Evolutionary conservation across 192 early-diverging fungal species (phyloP).

Genomic region (Entomortierella chlamydospora): DNA sequence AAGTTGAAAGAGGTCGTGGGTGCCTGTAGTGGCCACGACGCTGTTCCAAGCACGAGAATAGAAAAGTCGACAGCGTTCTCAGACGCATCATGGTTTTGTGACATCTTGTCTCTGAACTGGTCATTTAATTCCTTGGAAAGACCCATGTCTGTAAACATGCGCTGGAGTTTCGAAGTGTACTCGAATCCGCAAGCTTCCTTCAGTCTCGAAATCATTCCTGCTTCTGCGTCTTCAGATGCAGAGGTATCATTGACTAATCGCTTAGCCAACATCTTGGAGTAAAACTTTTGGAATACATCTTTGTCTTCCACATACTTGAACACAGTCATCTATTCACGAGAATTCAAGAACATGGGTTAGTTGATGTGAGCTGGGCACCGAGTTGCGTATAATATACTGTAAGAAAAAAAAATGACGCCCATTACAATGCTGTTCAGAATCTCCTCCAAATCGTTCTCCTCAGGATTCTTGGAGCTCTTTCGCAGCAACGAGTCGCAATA

Average conservation of each 20-base stretch:
- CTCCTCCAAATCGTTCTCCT: conserved; percentile 78
- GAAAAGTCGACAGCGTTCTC: conserved; percentile 75
- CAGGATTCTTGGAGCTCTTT: conserved; percentile 84
- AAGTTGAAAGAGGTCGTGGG: conserved; percentile 85
- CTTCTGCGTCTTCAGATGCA: conserved; percentile 92
- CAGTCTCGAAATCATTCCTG: conserved; percentile 93
- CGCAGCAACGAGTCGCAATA: conserved; percentile 91
- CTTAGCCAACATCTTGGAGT: conserved; percentile 92
- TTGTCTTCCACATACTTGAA: conserved; percentile 98
- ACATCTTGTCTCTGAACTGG: conserved; percentile 76
- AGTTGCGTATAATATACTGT: no score
- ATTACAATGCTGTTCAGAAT: conserved; percentile 78
- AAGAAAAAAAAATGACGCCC: not conserved
- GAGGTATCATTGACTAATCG: conserved; percentile 92
- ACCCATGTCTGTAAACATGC: conserved; percentile 96
- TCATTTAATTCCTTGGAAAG: conserved; percentile 92
- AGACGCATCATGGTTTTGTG: conserved; percentile 48
- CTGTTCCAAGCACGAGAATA: conserved; percentile 88
- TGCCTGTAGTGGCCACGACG: conserved; percentile 89
- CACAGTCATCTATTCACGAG: conserved; percentile 79
- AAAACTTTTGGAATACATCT: conserved; percentile 99
- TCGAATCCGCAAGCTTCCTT: conserved; percentile 95
- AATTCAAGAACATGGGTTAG: no score
- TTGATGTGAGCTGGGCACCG: no score
- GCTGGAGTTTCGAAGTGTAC: conserved; percentile 93